A percentile compares a stretch with the other conserved stretches of the same genome.
Conservation (phyloP, 371 early-diverging fungal species). For the Circinella minor region DNA sequence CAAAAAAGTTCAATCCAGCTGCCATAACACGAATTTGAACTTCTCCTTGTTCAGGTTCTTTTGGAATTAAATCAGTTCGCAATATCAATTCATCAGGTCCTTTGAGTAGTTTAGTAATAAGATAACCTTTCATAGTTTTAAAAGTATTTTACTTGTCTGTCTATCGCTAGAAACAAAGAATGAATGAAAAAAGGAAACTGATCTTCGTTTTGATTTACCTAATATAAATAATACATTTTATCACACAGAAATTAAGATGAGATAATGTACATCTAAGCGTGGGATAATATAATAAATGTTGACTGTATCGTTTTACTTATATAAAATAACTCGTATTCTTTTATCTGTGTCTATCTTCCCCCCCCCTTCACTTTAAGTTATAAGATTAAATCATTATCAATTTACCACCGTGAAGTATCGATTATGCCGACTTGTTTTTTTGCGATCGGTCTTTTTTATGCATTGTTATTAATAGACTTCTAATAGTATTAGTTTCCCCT, state of each 20-base stretch:
- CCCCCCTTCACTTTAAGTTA: no score
- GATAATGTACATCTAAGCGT: not conserved
- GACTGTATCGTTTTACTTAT: no score
- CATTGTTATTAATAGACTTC: no score
- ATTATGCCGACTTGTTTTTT: no score
- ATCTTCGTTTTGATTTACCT: not conserved
- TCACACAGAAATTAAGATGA: not conserved
- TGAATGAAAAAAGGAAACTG: not conserved
- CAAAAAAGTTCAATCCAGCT: slow-evolving; percentile 82
- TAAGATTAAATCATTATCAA: no score
- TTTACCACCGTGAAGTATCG: no score
- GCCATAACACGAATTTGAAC: slow-evolving; percentile 77
- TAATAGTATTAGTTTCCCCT: no score
- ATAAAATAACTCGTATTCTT: no score
- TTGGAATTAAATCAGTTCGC: slow-evolving; percentile 57
- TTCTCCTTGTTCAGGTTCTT: slow-evolving; percentile 61
- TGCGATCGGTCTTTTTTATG: no score
- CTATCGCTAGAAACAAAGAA: not conserved
- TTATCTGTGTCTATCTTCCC: no score
- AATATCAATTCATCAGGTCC: slow-evolving; percentile 73
- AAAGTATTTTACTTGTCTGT: not conserved
- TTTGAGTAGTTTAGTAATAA: slow-evolving; percentile 74
- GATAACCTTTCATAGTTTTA: slow-evolving; percentile 69
- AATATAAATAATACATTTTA: slow-evolving; percentile 1
- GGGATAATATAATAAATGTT: not conserved